Percentiles rank a stretch among this genome's conserved stretches.
phyloP scores from a whole-genome alignment of 192 early-diverging fungal species.

The Obelidium mucronatum region DNA sequence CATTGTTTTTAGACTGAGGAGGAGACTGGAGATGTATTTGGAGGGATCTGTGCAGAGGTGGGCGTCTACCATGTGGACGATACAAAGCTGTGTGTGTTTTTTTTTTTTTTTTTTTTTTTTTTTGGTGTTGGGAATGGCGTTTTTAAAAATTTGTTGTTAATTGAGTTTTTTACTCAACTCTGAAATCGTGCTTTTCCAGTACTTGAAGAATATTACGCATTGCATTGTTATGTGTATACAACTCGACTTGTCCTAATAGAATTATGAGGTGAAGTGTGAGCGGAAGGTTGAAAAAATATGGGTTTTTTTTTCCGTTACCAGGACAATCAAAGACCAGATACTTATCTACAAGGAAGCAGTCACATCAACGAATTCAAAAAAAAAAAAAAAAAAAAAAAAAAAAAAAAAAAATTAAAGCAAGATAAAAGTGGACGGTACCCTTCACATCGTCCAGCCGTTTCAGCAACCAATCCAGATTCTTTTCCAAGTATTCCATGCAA shows the following conservation, averaged over 20 bases:
- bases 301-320: conserved; percentile 2
- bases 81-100: conserved; percentile 73
- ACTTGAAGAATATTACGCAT: conserved; percentile 77
- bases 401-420: conserved; percentile 12
- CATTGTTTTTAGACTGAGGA: conserved; percentile 84
- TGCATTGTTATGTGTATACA: conserved; percentile 72
- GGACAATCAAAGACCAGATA: conserved; percentile 68
- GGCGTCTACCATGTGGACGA: conserved; percentile 89
- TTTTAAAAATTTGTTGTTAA: conserved; percentile 66
- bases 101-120: too few species aligned
- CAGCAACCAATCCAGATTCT: conserved; percentile 66
- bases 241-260: conserved; percentile 70
- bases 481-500: conserved; percentile 70
- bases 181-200: conserved; percentile 69
- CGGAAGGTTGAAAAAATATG: not conserved
- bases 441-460: conserved; percentile 46
- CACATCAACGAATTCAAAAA: not conserved
- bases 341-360: conserved; percentile 38
- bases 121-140: too few species aligned
- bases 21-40: conserved; percentile 90
- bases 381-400: not conserved
- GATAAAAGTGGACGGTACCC: conserved; percentile 28
- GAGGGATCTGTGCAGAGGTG: conserved; percentile 81
- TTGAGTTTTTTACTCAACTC: conserved; percentile 72
- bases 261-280: too few species aligned